Evolutionary conservation across 805 yeast genomes (phyloP), one percentile per base, ranked within the genome.

Genomic region (Zygosaccharomyces pseudorouxii): DNA sequence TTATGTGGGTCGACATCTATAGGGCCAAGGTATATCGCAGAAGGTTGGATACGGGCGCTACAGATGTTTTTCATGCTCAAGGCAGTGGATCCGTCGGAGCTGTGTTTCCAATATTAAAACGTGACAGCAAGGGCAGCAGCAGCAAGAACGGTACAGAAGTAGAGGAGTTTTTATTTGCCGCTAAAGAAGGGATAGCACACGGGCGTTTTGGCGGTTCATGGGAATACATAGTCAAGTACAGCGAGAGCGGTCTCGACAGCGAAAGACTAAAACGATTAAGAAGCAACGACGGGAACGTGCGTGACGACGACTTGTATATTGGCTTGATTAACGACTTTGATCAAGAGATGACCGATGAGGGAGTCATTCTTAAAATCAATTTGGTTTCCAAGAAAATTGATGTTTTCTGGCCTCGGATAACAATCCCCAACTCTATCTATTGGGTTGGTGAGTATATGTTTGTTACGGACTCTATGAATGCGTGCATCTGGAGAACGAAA

Each of bases 231-330:
- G 58, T 63, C 7, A 43, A 68, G 23, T 82, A 76, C 47, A 68
- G 69, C 38, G 70, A 71, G 49, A 59, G 67, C 11, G 44, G 44
- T 12, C 33, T 41, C 12, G 44, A 41, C 27, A 58, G 59, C 2
- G 60, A 56, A 12, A 54, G 63, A 27, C 50, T 55, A 39, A 51
- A 42, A 19, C 68, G 65, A 39, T 64, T 77, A 63, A 72, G 89
- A 58, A 84, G 93, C 37, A 89, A 89, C 59, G 97, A 89, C 62
- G 96, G 97, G 0, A 77, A 79, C 40, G 77, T 89, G 36, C 89
- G 87, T 51, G 96, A 96, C 0, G 56, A 55, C 7, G 75, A 82
- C 52, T 76, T 89, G 44, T 84, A 86, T 78, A 79, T 86, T 43
- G 96, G 97, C 1, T 73, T 90, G 18, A 89, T 89, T 95, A 73